Evolutionary conservation across 2,329 filamentous ascomycete species (phyloP).

Genomic region (Diplodia scrobiculata): DNA sequence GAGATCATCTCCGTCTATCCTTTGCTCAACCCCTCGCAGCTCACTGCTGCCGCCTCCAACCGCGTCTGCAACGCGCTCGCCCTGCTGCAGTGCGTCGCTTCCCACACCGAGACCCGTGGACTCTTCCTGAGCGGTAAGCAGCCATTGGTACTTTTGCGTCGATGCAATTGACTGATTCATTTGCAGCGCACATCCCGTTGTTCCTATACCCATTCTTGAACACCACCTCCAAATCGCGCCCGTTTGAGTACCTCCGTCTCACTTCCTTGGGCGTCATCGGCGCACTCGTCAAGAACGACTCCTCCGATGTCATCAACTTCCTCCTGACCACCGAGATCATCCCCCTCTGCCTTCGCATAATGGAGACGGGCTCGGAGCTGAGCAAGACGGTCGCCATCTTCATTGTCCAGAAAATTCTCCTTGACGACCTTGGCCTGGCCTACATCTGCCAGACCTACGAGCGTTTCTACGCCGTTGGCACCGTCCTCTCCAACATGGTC

Average conservation of each 20-base stretch:
- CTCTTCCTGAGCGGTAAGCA: conserved; percentile 85
- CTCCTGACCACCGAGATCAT: conserved; percentile 98
- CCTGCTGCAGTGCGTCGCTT: conserved; percentile 93
- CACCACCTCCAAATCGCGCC: conserved; percentile 95
- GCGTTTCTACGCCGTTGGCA: conserved; percentile 96
- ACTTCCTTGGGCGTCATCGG: conserved; percentile 96
- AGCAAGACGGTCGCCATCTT: conserved; percentile 99
- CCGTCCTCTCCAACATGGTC: conserved; percentile 98
- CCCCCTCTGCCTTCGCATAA: conserved; percentile 92
- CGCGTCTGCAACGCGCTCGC: conserved; percentile 96
- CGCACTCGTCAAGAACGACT: conserved; percentile 97
- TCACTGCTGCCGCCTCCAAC: conserved; percentile 96
- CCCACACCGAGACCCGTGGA: conserved; percentile 92
- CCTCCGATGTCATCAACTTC: conserved; percentile 98
- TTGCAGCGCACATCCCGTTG: conserved; percentile 86
- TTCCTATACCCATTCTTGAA: conserved; percentile 98
- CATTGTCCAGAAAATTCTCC: conserved; percentile 97
- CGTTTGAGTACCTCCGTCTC: conserved; percentile 94
- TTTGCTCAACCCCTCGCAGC: conserved; percentile 90
- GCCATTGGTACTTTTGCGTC: not conserved
- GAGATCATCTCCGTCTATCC: conserved; percentile 99
- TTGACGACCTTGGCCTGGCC: conserved; percentile 93
- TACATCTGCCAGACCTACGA: conserved; percentile 99
- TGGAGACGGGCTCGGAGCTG: conserved; percentile 97
- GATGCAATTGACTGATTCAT: conserved; percentile 31